Evolutionary conservation across 495 filamentous ascomycete genomes (phyloP).

Genomic region (Talaromyces proteolyticus): DNA sequence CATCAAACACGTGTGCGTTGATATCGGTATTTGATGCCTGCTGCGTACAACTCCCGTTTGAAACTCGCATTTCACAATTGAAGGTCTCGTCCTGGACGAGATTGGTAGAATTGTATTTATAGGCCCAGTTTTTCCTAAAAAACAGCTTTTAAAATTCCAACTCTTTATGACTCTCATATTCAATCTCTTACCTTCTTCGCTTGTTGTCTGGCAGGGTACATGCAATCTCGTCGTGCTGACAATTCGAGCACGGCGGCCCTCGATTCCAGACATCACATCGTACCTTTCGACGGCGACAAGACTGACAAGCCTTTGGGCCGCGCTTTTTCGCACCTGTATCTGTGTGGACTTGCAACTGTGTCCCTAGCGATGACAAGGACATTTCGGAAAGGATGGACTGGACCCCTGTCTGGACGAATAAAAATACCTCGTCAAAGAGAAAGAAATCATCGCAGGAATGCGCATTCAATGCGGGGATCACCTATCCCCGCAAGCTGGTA

Average conservation of each 20-base stretch:
- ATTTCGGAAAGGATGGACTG: neutral
- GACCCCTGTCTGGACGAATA: neutral
- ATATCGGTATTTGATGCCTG: neutral
- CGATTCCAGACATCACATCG: constrained; percentile 1
- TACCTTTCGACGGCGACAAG: neutral
- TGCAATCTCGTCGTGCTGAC: neutral
- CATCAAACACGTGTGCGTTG: constrained; percentile 1
- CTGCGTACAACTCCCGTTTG: neutral
- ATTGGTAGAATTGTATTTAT: neutral
- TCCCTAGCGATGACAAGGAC: neutral
- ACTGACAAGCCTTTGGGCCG: constrained; percentile 1
- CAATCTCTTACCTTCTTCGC: neutral
- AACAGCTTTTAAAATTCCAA: neutral
- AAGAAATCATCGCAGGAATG: neutral
- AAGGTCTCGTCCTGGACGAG: neutral
- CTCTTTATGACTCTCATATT: neutral
- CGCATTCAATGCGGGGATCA: neutral
- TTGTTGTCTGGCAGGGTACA: neutral
- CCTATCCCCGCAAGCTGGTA: neutral
- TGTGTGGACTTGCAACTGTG: constrained; percentile 1
- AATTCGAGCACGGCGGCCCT: neutral
- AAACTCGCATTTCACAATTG: neutral
- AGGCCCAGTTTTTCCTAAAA: constrained; percentile 1
- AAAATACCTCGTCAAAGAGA: neutral
- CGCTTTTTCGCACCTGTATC: neutral